Conservation (phyloP, 2,329 filamentous ascomycete species). For the Boeremia exigua region DNA sequence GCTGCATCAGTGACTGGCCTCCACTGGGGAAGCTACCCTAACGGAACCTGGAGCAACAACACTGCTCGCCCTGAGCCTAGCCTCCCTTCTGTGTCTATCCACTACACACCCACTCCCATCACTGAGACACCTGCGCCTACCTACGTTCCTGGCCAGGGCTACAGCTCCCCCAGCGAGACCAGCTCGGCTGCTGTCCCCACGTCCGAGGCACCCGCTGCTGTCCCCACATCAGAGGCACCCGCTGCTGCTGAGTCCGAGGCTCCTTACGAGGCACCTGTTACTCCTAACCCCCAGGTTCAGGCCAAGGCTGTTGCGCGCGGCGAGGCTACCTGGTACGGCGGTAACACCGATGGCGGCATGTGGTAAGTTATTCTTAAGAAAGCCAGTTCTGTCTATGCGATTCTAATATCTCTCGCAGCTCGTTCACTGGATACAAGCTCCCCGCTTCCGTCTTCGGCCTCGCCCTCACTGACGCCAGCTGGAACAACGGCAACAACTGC, state of each 20-base stretch:
- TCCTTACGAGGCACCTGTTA: background rate
- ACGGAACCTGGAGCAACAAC: constrained; percentile 19
- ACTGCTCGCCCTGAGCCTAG: constrained; percentile 4
- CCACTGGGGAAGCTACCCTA: constrained; percentile 20
- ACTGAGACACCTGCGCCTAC: constrained; percentile 11
- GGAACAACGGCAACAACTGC: constrained; percentile 63
- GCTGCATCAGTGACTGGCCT: constrained; percentile 11
- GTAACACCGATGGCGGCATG: constrained; percentile 61
- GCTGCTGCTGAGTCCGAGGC: constrained; percentile 4
- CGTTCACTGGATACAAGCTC: constrained; percentile 66
- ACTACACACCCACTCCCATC: constrained; percentile 13
- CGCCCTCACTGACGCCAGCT: constrained; percentile 65
- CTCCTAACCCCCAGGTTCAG: background rate
- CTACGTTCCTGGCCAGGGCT: constrained; percentile 1
- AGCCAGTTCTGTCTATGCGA: background rate
- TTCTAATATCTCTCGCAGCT: background rate
- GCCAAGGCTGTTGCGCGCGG: constrained; percentile 20
- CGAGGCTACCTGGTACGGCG: constrained; percentile 47
- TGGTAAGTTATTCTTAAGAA: constrained; percentile 46
- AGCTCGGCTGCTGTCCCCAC: constrained; percentile 17
- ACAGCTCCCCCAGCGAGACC: constrained; percentile 7
- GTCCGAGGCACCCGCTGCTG: constrained; percentile 7
- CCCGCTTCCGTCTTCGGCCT: constrained; percentile 66
- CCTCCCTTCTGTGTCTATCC: constrained; percentile 1
- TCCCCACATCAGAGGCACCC: constrained; percentile 16